Percentiles rank a stretch among this genome's conserved stretches.
Evolutionary conservation across 768 basidiomycete species (phyloP).

Genomic region (Pleurotus tuber-regium): DNA sequence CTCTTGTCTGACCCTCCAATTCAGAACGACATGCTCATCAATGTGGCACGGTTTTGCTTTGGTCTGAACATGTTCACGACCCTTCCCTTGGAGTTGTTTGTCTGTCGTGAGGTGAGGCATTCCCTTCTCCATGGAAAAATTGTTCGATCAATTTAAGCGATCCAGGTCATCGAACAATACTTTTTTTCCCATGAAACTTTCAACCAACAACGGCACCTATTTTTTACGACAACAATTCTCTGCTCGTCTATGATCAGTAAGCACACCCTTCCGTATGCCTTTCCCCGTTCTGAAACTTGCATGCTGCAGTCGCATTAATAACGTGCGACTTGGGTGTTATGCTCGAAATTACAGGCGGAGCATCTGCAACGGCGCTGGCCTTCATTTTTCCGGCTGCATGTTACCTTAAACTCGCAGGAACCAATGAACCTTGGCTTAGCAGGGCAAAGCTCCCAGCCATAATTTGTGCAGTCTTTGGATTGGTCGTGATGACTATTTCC

Average conservation of each 20-base stretch:
- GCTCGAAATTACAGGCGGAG: slow-evolving; percentile 98
- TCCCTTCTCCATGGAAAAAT: background rate
- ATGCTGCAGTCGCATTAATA: slow-evolving; percentile 70
- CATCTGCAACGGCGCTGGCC: slow-evolving; percentile 87
- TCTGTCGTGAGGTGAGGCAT: slow-evolving; percentile 82
- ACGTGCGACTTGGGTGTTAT: slow-evolving; percentile 98
- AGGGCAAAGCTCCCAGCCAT: slow-evolving; percentile 75
- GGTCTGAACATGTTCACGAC: slow-evolving; percentile 99
- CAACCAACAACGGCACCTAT: slow-evolving; percentile 78
- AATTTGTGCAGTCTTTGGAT: slow-evolving; percentile 69
- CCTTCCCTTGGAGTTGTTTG: slow-evolving; percentile 92
- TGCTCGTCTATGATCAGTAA: slow-evolving; percentile 79
- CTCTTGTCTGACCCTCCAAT: background rate
- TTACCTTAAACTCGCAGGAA: slow-evolving; percentile 71
- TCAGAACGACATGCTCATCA: slow-evolving; percentile 85
- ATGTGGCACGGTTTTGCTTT: slow-evolving; percentile 91
- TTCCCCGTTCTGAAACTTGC: background rate
- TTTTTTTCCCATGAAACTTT: slow-evolving; percentile 91
- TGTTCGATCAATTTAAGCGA: background rate
- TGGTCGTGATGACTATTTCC: slow-evolving; percentile 74
- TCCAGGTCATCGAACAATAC: slow-evolving; percentile 91
- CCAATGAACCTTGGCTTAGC: slow-evolving; percentile 59
- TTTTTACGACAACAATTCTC: slow-evolving; percentile 87
- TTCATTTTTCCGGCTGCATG: slow-evolving; percentile 91
- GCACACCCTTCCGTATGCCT: slow-evolving; percentile 23